phyloP scores from a whole-genome alignment of 1,284 basidiomycete species.

The Cryptococcus sp. region DNA sequence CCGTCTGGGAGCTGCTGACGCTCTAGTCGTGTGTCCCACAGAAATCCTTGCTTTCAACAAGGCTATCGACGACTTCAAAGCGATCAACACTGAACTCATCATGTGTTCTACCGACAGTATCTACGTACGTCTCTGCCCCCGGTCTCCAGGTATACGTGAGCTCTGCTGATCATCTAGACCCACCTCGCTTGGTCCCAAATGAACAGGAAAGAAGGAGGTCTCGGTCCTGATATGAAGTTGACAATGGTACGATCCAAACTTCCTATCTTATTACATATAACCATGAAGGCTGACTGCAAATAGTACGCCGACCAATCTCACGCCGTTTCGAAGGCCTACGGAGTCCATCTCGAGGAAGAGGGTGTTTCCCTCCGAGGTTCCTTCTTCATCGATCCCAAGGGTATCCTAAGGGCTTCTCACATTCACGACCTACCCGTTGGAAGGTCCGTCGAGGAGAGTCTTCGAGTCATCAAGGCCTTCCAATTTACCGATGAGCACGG shows the following conservation, averaged over 20 bases:
- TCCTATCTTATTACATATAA: background rate
- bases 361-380: constrained; percentile 79
- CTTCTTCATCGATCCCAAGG: constrained; percentile 86
- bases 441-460: constrained; percentile 82
- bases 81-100: constrained; percentile 68
- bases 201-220: constrained; percentile 73
- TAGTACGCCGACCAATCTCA: constrained; percentile 48
- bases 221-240: constrained; percentile 72
- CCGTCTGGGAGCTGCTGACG: constrained; percentile 54
- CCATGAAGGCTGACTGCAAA: constrained; percentile 46
- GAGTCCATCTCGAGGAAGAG: constrained; percentile 76
- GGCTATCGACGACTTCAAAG: constrained; percentile 66
- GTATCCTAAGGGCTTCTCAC: constrained; percentile 57
- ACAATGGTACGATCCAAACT: constrained; percentile 21
- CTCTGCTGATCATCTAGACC: too few species aligned
- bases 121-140: too few species aligned
- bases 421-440: constrained; percentile 86
- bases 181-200: constrained; percentile 82
- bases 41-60: constrained; percentile 91
- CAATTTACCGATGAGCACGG: constrained; percentile 72
- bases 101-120: constrained; percentile 78
- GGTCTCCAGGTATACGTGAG: too few species aligned
- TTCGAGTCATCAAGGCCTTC: constrained; percentile 85
- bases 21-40: constrained; percentile 73
- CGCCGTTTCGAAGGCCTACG: constrained; percentile 60